Evolutionary conservation across 225 moss, liverwort and hornwort genomes (phyloP), one percentile per base, ranked within the genome.

Genomic region (Bryum argenteum): DNA sequence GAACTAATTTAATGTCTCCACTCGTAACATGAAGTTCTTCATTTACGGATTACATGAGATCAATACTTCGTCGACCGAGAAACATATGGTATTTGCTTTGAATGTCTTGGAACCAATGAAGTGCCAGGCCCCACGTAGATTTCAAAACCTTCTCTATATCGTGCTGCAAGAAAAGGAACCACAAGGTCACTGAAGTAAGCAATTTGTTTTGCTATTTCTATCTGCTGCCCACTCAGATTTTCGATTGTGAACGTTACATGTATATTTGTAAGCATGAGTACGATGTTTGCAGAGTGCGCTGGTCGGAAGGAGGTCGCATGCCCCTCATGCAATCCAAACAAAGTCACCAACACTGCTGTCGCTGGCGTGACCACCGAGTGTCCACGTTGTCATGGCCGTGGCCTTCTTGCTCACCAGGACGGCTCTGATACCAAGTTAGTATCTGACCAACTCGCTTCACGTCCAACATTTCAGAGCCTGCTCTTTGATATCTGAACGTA

Each of bases 401-500:
- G 94, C 65, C 87, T 94, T 28, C 79, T 92, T 55, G 94, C 97
- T 17, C 97, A 97, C 73, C 88, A 84, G 60, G 97, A 97, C 73
- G 97, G 97, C 71, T 91, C 94, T 69, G 94, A 97, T 66, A 80
- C 89, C 44, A 85, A 86, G 91, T 95, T 52, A 80, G 86, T 78
- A 22, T 57, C 66, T 58, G 14, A 28, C 24, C 15, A 4, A 48
- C 54, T 28, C 22, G 13, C 12, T 11, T 23, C 5, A 9, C 10
- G 15, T 28, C 13, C 22, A 38, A 39, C 9, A 53, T 39, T 19
- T 6, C 20, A 58, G 7, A 63, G 33, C 10, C 11, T 48, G 11
- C 45, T 40, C 17, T 47, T 41, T 45, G 13, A 45, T 10, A 6
- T 13, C 48, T 6, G 5, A 48, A 48, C 14, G 48, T 16, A 15